These are phyloP conservation scores for Tuber indicum DNA, from an alignment of 495 filamentous ascomycete species.

Conservation along the genomic window DNA sequence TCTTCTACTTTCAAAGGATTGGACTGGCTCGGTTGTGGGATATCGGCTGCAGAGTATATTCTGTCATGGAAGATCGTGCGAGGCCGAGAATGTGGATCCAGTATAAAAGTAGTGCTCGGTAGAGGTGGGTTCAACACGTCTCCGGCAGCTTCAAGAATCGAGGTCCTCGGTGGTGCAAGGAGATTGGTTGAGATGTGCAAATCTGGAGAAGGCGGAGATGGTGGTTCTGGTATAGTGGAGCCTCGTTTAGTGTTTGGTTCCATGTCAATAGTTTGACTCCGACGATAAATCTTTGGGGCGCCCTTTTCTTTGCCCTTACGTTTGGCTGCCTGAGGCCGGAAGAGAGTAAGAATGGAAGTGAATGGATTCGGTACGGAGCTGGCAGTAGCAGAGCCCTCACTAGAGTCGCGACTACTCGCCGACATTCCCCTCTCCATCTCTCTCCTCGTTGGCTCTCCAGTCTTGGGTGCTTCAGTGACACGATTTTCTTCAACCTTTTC, in stretches of 20 bases:
- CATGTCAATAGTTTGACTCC: slow-evolving; percentile 59
- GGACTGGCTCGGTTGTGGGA: slow-evolving; percentile 62
- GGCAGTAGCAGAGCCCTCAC: slow-evolving; percentile 6
- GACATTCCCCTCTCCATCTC: slow-evolving; percentile 11
- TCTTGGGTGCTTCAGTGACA: slow-evolving; percentile 29
- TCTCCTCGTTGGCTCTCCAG: slow-evolving; percentile 17
- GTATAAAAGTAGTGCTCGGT: slow-evolving; percentile 69
- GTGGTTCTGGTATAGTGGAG: slow-evolving; percentile 15
- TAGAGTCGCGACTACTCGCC: slow-evolving; percentile 35
- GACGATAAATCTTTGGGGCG: slow-evolving; percentile 65
- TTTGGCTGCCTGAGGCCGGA: slow-evolving; percentile 47
- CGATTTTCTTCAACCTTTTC: slow-evolving; percentile 25
- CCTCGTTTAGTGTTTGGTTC: slow-evolving; percentile 10
- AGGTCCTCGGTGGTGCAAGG: slow-evolving; percentile 75
- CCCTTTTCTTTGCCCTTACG: slow-evolving; percentile 45
- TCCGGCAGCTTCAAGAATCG: slow-evolving; percentile 87
- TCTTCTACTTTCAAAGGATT: slow-evolving; percentile 77
- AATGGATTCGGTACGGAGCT: slow-evolving; percentile 47
- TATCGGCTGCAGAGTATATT: slow-evolving; percentile 86
- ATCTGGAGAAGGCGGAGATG: slow-evolving; percentile 41
- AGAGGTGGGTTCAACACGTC: slow-evolving; percentile 87
- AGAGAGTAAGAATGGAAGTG: slow-evolving; percentile 59
- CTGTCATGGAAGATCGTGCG: slow-evolving; percentile 96
- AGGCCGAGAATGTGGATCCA: slow-evolving; percentile 73
- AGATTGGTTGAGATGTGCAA: slow-evolving; percentile 39